A percentile compares a stretch with the other conserved stretches of the same genome.
phyloP scores from a whole-genome alignment of 768 basidiomycete genomes.

The Auricularia auricula-judae region DNA sequence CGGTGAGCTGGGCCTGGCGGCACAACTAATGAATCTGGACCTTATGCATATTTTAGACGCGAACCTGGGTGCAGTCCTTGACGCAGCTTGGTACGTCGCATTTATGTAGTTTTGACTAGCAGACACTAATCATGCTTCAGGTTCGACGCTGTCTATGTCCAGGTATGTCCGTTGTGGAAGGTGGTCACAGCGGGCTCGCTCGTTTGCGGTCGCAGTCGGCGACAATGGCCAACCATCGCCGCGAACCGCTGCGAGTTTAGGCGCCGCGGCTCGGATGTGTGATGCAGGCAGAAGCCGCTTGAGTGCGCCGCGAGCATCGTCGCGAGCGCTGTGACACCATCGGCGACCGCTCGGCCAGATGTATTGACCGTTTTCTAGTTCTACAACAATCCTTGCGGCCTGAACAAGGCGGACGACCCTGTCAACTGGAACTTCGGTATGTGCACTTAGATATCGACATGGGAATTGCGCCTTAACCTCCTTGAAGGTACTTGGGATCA shows the following conservation, averaged over 20 bases:
- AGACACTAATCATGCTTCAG: too few relatives aligned
- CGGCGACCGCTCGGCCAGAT: too few relatives aligned
- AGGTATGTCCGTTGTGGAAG: slow-evolving; percentile 18
- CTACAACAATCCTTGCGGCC: slow-evolving; percentile 49
- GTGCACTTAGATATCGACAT: slow-evolving; percentile 15
- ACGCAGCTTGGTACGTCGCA: slow-evolving; percentile 28
- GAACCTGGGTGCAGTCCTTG: slow-evolving; percentile 45
- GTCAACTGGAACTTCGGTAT: slow-evolving; percentile 16
- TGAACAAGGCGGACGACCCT: slow-evolving; percentile 14
- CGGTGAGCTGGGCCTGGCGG: not conserved
- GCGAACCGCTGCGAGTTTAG: too few relatives aligned
- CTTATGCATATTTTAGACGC: slow-evolving; percentile 32
- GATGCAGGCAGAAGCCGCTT: too few relatives aligned
- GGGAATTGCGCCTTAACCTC: slow-evolving; percentile 19
- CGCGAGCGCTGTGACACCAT: too few relatives aligned
- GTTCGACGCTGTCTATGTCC: slow-evolving; percentile 67
- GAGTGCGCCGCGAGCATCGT: too few relatives aligned
- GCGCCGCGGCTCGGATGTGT: too few relatives aligned
- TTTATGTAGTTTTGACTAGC: too few relatives aligned
- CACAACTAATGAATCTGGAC: too few relatives aligned
- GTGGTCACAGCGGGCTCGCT: slow-evolving; percentile 12
- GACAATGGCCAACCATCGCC: slow-evolving; percentile 22
- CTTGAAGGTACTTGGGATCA: slow-evolving; percentile 5
- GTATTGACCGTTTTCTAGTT: not conserved
- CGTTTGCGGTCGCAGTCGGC: slow-evolving; percentile 10